Base-by-base conservation (phyloP, 2,329 filamentous ascomycete species). In the Macrophomina phaseolina region DNA sequence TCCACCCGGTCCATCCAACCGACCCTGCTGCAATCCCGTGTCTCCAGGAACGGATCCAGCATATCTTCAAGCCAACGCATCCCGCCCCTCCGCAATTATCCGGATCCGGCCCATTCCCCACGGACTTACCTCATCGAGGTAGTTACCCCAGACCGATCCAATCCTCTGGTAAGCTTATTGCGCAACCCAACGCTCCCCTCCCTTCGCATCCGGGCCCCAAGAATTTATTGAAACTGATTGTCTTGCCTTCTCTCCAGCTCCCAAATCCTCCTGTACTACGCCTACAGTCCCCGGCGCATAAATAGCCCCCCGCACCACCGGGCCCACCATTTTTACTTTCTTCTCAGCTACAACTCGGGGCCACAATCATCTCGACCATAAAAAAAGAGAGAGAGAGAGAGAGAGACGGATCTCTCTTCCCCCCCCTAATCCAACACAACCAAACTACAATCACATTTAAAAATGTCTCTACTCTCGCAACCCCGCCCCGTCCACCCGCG, bases 401-500 rank as follows among this genome's bases (percentile, higher is more conserved):
- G 28, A 32, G 14, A 2, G 40, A 56, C 34, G n/a, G 18, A 9
- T 3, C 28, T 5, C 49, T 49, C 49, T 28, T 52, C 12, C 49
- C 8, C 8, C 34, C 14, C 32, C 2, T 14, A 23, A 46, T 16
- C n/a, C 53, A 38, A 34, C 8, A 16, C 55, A 34, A 36, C 53
- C 64, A 32, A 40, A n/a, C 14, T 14, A 45, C 34, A 66, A 36
- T 7, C 9, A 40, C 36, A 51, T 5, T 23, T 40, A 16, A 48
- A 60, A 52, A 67, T 49, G 67, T 69, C 36, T 78, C 58, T 62
- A 71, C 40, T 75, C 73, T 28, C 75, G 68, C 55, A 68, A 74
- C 7, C 74, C 74, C 18, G 70, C 69, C 32, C 77, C 74, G 18
- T 73, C 56, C 75, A 74, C 72, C 77, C 78, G 56, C 78, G 78